Percentiles rank a stretch among this genome's conserved stretches.
phyloP scores from a whole-genome alignment of 2,329 filamentous ascomycete genomes.

The Penicillium crustosum region DNA sequence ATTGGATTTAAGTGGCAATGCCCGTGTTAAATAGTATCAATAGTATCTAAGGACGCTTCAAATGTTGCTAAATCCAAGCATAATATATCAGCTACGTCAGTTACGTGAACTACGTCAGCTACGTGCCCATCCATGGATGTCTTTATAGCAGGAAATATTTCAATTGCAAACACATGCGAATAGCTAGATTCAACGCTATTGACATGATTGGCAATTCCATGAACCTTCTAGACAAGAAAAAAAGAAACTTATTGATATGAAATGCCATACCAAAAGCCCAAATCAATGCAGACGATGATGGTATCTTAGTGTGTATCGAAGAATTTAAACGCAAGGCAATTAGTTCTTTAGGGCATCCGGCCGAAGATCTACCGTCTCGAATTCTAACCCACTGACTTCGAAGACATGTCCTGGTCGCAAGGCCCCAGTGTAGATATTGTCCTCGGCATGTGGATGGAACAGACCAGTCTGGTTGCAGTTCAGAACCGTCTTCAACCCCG shows the following conservation, averaged over 20 bases:
- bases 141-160: background rate
- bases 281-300: constrained; percentile 8
- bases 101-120: background rate
- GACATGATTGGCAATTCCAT: background rate
- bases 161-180: background rate
- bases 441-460: constrained; percentile 75
- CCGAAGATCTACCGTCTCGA: constrained; percentile 65
- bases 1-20: background rate
- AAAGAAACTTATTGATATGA: background rate
- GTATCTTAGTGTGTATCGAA: constrained; percentile 21
- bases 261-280: background rate
- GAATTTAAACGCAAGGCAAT: constrained; percentile 6
- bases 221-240: background rate
- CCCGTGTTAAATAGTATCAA: background rate
- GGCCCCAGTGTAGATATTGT: constrained; percentile 76
- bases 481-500: constrained; percentile 81
- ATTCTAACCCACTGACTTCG: constrained; percentile 64
- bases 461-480: constrained; percentile 74
- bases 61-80: background rate
- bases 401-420: constrained; percentile 69
- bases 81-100: background rate
- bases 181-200: background rate
- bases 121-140: no score
- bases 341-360: constrained; percentile 19
- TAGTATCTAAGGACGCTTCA: background rate